Evolutionary conservation across 805 yeast genomes (phyloP).

Genomic region (Candida gorgasii): DNA sequence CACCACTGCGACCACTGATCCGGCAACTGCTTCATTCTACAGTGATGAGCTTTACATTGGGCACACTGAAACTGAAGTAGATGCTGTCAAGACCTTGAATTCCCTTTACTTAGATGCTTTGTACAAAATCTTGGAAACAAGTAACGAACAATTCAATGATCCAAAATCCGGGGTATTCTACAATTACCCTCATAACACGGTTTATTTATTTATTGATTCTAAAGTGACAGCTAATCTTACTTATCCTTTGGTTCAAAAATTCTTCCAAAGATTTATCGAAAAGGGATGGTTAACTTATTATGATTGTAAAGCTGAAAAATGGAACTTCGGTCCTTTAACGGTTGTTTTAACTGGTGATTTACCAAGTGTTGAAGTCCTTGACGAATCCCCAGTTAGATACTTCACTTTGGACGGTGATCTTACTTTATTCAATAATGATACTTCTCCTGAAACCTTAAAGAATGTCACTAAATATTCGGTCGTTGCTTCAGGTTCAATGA

Average conservation of each 20-base stretch:
- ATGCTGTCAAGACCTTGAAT: constrained; percentile 47
- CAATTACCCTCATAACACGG: constrained; percentile 48
- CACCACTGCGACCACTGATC: constrained; percentile 25
- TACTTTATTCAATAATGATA: constrained; percentile 24
- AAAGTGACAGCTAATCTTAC: constrained; percentile 53
- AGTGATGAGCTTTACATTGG: constrained; percentile 56
- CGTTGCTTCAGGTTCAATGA: constrained; percentile 46
- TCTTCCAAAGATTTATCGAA: constrained; percentile 50
- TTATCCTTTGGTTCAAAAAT: constrained; percentile 44
- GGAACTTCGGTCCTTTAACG: constrained; percentile 56
- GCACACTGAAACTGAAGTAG: constrained; percentile 51
- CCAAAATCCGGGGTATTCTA: constrained; percentile 34
- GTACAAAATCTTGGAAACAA: constrained; percentile 45
- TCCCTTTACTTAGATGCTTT: constrained; percentile 56
- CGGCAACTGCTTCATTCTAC: constrained; percentile 24
- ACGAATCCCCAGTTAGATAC: constrained; percentile 27
- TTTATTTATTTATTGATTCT: constrained; percentile 64
- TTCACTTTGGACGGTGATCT: constrained; percentile 58
- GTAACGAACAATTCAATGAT: constrained; percentile 36
- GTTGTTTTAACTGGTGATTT: constrained; percentile 66
- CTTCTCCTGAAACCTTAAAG: constrained; percentile 23
- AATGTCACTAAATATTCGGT: constrained; percentile 30
- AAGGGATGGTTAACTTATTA: constrained; percentile 52
- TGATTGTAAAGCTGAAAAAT: constrained; percentile 31
- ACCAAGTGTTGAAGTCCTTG: constrained; percentile 40